phyloP scores from a whole-genome alignment of 2,329 filamentous ascomycete genomes.

The Neonectria punicea region DNA sequence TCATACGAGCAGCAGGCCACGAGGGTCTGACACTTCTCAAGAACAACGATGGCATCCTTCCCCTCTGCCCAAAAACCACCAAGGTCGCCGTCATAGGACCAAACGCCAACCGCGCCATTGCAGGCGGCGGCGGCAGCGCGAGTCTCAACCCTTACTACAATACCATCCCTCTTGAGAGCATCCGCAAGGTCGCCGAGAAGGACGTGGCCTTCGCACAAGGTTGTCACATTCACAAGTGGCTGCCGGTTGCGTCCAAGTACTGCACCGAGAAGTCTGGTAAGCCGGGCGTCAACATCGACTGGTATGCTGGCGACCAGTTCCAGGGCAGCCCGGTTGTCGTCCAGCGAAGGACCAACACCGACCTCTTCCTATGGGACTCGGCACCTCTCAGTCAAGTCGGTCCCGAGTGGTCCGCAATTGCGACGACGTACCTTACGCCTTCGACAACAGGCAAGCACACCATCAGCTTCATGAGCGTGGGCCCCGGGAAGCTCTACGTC shows the following conservation, averaged over 20 bases:
- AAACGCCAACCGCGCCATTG: slow-evolving; percentile 74
- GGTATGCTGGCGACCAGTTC: slow-evolving; percentile 72
- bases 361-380: slow-evolving; percentile 77
- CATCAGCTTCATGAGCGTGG: slow-evolving; percentile 75
- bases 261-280: slow-evolving; percentile 57
- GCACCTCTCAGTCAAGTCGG: slow-evolving; percentile 69
- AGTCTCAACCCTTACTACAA: slow-evolving; percentile 76
- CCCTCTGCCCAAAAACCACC: slow-evolving; percentile 63
- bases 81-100: slow-evolving; percentile 75
- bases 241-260: slow-evolving; percentile 41
- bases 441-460: slow-evolving; percentile 70
- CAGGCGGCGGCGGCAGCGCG: slow-evolving; percentile 74
- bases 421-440: slow-evolving; percentile 69
- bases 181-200: slow-evolving; percentile 62
- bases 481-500: slow-evolving; percentile 70
- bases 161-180: slow-evolving; percentile 70
- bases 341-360: slow-evolving; percentile 70
- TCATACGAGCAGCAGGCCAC: slow-evolving; percentile 70
- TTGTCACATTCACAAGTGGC: slow-evolving; percentile 44
- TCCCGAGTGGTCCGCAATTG: slow-evolving; percentile 72
- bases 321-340: slow-evolving; percentile 65
- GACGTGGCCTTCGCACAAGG: slow-evolving; percentile 65
- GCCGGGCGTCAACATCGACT: slow-evolving; percentile 71
- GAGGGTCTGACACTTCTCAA: slow-evolving; percentile 74
- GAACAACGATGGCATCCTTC: slow-evolving; percentile 68